Percentiles rank a stretch among this genome's conserved stretches.
Conservation (phyloP, 2,329 filamentous ascomycete genomes). For the Ophiobolus disseminans region DNA sequence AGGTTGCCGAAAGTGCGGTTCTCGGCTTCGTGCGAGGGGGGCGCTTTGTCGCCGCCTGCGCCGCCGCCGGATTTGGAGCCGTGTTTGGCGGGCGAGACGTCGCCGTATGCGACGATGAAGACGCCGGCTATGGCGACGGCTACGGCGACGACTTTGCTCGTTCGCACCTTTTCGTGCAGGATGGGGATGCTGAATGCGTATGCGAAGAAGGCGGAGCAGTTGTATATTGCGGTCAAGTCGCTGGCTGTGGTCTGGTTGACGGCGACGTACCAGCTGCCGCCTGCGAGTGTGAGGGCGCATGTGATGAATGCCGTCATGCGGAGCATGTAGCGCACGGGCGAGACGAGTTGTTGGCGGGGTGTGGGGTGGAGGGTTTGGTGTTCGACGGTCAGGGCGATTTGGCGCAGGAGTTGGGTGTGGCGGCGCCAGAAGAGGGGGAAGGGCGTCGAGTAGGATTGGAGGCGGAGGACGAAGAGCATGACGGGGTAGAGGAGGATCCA, state of each 20-base stretch:
- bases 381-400: constrained; percentile 84
- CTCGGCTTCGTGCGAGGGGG: constrained; percentile 61
- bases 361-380: constrained; percentile 74
- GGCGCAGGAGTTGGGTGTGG: constrained; percentile 68
- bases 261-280: constrained; percentile 93
- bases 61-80: constrained; percentile 63
- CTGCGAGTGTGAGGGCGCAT: constrained; percentile 84
- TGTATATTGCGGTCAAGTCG: constrained; percentile 97
- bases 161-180: constrained; percentile 80
- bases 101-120: constrained; percentile 93
- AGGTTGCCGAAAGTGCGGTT: constrained; percentile 84
- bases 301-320: constrained; percentile 83
- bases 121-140: constrained; percentile 87
- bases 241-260: constrained; percentile 92
- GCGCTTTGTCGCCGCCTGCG: constrained; percentile 57
- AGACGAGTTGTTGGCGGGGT: constrained; percentile 52
- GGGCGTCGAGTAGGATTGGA: constrained; percentile 78
- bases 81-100: constrained; percentile 63
- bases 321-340: constrained; percentile 75
- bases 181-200: constrained; percentile 95
- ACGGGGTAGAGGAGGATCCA: constrained; percentile 90
- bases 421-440: constrained; percentile 87
- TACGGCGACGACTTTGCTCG: constrained; percentile 87
- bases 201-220: constrained; percentile 98
- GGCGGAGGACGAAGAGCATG: constrained; percentile 79